Evolutionary conservation across 441 rosid genomes (phyloP), one percentile per base, ranked within the genome.

Genomic region (Theobroma grandiflorum): DNA sequence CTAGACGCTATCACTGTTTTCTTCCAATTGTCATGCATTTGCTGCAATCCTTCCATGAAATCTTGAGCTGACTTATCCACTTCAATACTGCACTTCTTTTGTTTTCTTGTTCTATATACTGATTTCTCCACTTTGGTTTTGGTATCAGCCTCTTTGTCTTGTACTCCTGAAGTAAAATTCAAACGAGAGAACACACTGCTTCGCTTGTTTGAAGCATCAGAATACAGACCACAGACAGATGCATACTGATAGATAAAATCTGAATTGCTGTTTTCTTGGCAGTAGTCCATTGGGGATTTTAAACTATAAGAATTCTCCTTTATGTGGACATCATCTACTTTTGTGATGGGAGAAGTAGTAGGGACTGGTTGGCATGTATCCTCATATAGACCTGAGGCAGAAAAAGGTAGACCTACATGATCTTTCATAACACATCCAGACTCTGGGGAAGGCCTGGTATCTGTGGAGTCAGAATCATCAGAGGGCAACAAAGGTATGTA

Each of bases 121-220:
- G 72, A 76, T 50, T 71, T 14, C 65, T 69, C 82, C 64, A 37
- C 79, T 52, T 33, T 57, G 42, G 6, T 50, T 52, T 33, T 57
- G 42, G 6, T 50, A 20, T 47, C 31, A 42, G 65, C 35, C 71
- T 76, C 69, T 22, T n/a, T 33, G 26, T 26, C 81, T 42, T 79
- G 77, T 72, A 43, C 68, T 37, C 70, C 47, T 2, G 62, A 75
- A 66, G 74, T 9, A 10, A 82, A 76, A 47, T 80, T 76, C 71
- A 84, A 69, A 52, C 81, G 83, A 33, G 83, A 82, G 61, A 82
- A 84, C 53, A 84, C 83, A 63, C 79, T 79, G 33, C 52, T 20
- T 50, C 64, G 38, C 67, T 67, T 42, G 5, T 43, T n/a, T 15
- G 42, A 66, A n/a, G 49, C 63, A 49, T 79, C 85, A 61, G 67